Conservation (phyloP, 2,329 filamentous ascomycete genomes). For the Colletotrichum tamarilloi region DNA sequence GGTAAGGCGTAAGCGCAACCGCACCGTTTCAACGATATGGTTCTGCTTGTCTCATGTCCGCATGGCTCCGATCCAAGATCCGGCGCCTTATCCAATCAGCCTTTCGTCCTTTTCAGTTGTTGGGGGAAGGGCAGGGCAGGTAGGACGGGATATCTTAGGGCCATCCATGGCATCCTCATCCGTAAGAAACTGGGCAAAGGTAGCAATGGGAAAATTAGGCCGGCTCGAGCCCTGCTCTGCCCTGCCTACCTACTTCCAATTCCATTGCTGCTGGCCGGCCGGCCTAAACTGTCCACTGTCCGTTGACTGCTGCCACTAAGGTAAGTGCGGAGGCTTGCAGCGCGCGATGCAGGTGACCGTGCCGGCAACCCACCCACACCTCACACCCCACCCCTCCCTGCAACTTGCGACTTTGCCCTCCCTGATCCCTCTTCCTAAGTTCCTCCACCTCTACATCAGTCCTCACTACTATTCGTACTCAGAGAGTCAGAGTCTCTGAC, state of each 20-base stretch:
- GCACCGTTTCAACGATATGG: slow-evolving; percentile 17
- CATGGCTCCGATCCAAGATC: background rate
- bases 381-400: slow-evolving; percentile 1
- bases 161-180: background rate
- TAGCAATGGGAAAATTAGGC: background rate
- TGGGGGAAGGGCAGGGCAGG: slow-evolving; percentile 13
- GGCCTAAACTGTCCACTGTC: background rate
- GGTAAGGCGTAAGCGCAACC: background rate
- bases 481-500: background rate
- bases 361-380: slow-evolving; percentile 19
- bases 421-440: background rate
- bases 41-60: slow-evolving; percentile 30
- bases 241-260: background rate
- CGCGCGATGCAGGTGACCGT: slow-evolving; percentile 29
- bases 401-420: slow-evolving; percentile 1
- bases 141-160: background rate
- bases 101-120: background rate
- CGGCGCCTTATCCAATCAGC: background rate
- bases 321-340: slow-evolving; percentile 17
- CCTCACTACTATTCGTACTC: background rate
- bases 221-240: background rate
- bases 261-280: background rate
- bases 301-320: slow-evolving; percentile 2
- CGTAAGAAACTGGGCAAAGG: background rate
- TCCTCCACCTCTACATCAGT: background rate